A percentile compares a stretch with the other conserved stretches of the same genome.
phyloP scores from a whole-genome alignment of 805 yeast genomes.

The Suhomyces emberorum region DNA sequence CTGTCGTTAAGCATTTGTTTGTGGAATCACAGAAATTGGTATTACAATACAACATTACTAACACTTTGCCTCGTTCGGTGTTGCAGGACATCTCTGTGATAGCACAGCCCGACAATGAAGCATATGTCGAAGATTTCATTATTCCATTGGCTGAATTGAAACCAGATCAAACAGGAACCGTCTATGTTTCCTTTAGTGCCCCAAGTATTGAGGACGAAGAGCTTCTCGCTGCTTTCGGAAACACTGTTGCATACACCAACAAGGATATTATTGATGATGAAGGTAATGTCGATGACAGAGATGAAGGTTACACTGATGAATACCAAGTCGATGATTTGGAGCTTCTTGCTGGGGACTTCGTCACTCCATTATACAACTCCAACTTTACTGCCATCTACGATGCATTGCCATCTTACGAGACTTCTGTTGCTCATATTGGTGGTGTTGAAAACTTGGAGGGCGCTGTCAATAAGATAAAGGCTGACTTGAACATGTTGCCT shows the following conservation, averaged over 20 bases:
- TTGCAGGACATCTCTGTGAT: conserved; percentile 74
- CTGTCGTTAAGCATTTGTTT: conserved; percentile 79
- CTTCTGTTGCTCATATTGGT: conserved; percentile 65
- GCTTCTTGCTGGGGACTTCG: conserved; percentile 76
- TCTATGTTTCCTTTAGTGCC: conserved; percentile 73
- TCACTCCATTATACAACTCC: conserved; percentile 73
- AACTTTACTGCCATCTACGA: conserved; percentile 74
- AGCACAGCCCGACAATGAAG: conserved; percentile 59
- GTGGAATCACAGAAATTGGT: conserved; percentile 62
- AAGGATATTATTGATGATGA: conserved; percentile 78
- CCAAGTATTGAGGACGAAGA: conserved; percentile 44
- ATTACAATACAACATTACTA: conserved; percentile 77
- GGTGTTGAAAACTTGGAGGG: conserved; percentile 33
- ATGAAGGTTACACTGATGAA: conserved; percentile 88
- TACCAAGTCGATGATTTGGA: conserved; percentile 83
- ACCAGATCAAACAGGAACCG: conserved; percentile 69
- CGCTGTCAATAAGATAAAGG: conserved; percentile 50
- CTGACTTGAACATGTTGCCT: conserved; percentile 51
- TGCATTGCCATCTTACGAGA: conserved; percentile 57
- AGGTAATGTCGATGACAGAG: conserved; percentile 59
- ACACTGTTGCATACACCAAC: conserved; percentile 68
- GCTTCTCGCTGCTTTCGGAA: conserved; percentile 49
- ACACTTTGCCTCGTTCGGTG: conserved; percentile 76
- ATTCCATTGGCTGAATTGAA: conserved; percentile 68
- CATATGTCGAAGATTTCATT: conserved; percentile 64